A percentile compares a stretch with the other conserved stretches of the same genome.
Evolutionary conservation across 75 land plant species (phyloP).

Genomic region (Ceratopteris richardii): DNA sequence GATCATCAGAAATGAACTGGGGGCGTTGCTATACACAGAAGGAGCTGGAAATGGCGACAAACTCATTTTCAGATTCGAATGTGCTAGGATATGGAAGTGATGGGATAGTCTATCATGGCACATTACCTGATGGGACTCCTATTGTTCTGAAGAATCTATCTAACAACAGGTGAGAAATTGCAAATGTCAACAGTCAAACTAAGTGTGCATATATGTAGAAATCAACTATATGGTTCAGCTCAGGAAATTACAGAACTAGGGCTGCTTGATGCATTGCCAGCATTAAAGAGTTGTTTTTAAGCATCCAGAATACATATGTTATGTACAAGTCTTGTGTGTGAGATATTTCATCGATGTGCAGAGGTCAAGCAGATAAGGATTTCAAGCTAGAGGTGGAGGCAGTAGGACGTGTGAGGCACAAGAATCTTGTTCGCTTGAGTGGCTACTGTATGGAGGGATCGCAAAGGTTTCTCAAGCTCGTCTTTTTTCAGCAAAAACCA

Average conservation of each 20-base stretch:
- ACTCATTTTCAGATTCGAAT: constrained; percentile 51
- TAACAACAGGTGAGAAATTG: constrained; percentile 36
- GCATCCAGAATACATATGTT: too few relatives aligned
- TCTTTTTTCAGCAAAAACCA: too few relatives aligned
- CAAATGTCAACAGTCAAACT: too few relatives aligned
- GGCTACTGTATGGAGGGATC: constrained; percentile 92
- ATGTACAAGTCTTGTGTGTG: too few relatives aligned
- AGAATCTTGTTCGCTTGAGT: constrained; percentile 80
- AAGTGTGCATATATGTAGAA: too few relatives aligned
- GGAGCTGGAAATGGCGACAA: constrained; percentile 66
- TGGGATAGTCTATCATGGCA: constrained; percentile 36
- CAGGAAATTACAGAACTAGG: too few relatives aligned
- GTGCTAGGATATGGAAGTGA: constrained; percentile 73
- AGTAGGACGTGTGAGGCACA: constrained; percentile 90
- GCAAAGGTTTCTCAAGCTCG: constrained; percentile 46
- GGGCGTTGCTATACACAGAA: constrained; percentile 85
- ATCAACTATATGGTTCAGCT: too few relatives aligned
- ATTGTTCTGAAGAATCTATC: constrained; percentile 70
- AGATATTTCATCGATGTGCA: constrained; percentile 7
- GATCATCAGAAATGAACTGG: constrained; percentile 35
- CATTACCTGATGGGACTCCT: constrained; percentile 46
- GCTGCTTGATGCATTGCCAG: too few relatives aligned
- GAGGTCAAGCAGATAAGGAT: constrained; percentile 97
- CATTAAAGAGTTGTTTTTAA: too few relatives aligned
- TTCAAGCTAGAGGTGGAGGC: constrained; percentile 95